phyloP scores from a whole-genome alignment of 306 rosid species.

The Sicyos baderoa region DNA sequence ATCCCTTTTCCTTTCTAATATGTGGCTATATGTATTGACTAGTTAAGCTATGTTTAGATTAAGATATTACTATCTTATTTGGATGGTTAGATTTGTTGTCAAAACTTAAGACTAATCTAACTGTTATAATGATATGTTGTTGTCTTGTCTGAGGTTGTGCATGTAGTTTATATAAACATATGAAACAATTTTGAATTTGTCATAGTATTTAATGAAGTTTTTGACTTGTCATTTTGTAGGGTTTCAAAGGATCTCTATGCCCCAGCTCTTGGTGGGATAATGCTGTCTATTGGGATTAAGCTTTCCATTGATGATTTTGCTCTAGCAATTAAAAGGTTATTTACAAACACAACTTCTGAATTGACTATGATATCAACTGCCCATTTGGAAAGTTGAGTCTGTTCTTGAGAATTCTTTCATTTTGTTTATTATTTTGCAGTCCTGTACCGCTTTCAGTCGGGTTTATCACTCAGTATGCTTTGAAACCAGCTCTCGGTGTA shows the following conservation, averaged over 20 bases:
- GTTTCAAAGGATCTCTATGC: conserved; percentile 90
- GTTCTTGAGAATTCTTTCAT: conserved; percentile 27
- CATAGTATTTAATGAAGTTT: not conserved
- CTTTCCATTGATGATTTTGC: conserved; percentile 85
- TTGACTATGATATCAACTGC: conserved; percentile 15
- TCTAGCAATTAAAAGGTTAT: conserved; percentile 71
- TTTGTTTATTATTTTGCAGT: conserved; percentile 50
- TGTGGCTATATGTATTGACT: too few species aligned
- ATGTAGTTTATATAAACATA: not conserved
- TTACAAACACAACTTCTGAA: conserved; percentile 1
- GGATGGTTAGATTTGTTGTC: not conserved
- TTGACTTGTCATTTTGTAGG: conserved; percentile 39
- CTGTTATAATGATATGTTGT: not conserved
- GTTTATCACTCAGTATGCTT: conserved; percentile 61
- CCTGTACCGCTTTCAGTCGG: conserved; percentile 82
- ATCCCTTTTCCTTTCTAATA: not conserved
- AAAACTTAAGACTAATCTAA: not conserved
- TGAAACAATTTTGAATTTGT: not conserved
- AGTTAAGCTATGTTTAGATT: too few species aligned
- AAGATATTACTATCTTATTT: not conserved
- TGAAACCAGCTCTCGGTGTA: conserved; percentile 78
- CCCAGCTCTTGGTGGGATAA: conserved; percentile 99
- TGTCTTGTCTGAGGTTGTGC: not conserved
- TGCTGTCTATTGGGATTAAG: conserved; percentile 86
- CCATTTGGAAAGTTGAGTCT: conserved; percentile 21